phyloP scores from a whole-genome alignment of 257 asterid genomes.

The Anisodus acutangulus region DNA sequence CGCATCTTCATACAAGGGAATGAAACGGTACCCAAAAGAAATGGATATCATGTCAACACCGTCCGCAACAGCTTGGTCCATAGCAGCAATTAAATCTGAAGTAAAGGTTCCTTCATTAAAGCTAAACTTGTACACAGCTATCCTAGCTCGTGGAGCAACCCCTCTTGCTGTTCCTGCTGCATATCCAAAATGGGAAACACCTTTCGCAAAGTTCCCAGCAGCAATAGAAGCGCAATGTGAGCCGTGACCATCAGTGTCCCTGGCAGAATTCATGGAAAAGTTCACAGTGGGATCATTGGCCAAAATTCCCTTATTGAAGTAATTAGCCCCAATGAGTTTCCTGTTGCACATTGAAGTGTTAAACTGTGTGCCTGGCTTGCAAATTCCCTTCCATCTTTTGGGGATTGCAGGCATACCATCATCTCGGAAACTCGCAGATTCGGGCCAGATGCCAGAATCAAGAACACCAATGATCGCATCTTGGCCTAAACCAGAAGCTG shows the following conservation, averaged over 20 bases:
- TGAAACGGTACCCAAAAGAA: not conserved
- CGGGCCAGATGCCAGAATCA: not conserved
- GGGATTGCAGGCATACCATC: not conserved
- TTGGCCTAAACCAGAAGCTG: not conserved
- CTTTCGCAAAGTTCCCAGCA: constrained; percentile 9
- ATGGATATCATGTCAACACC: constrained; percentile 16
- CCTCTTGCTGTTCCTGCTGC: not conserved
- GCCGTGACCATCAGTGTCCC: not conserved
- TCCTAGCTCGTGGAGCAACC: not conserved
- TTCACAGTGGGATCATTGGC: not conserved
- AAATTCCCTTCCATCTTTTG: not conserved
- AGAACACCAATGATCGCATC: not conserved
- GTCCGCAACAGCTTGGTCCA: constrained; percentile 9
- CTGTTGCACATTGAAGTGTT: not conserved
- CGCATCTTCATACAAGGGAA: not conserved
- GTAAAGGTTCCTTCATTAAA: not conserved
- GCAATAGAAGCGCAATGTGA: constrained; percentile 4
- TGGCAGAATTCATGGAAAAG: constrained; percentile 12
- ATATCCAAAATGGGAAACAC: not conserved
- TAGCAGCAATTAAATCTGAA: constrained; percentile 6
- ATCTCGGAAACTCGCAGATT: not conserved
- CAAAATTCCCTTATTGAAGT: constrained; percentile 11
- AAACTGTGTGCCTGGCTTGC: not conserved
- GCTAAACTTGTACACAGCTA: constrained; percentile 8
- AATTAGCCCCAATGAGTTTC: not conserved